These are phyloP conservation scores for Halophytophthora batemanensis DNA, from an alignment of 352 stramenopile genomes.

Conservation along the genomic window DNA sequence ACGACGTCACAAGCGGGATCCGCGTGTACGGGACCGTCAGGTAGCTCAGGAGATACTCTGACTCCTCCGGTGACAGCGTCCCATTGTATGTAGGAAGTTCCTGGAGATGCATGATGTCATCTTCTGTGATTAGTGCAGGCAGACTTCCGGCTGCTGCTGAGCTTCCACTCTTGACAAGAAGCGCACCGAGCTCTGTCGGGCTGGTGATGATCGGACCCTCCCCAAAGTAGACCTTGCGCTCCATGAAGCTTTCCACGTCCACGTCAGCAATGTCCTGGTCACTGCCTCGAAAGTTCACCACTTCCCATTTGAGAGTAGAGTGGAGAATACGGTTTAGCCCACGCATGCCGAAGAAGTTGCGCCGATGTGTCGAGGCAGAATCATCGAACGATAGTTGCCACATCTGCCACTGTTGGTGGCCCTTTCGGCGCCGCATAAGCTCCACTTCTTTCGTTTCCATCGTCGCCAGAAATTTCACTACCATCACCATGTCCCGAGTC, in stretches of 20 bases:
- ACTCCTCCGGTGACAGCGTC: constrained; percentile 95
- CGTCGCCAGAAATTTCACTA: constrained; percentile 86
- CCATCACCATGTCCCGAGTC: constrained; percentile 74
- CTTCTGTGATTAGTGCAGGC: constrained; percentile 83
- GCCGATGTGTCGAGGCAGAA: constrained; percentile 56
- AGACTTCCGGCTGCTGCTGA: constrained; percentile 28
- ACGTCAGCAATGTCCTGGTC: constrained; percentile 89
- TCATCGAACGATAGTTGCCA: constrained; percentile 91
- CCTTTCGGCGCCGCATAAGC: constrained; percentile 76
- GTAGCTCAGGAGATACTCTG: constrained; percentile 98
- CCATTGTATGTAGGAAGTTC: constrained; percentile 96
- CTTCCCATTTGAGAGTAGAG: constrained; percentile 77
- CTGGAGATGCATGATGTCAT: constrained; percentile 97
- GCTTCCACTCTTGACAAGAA: constrained; percentile 56
- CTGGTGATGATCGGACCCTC: constrained; percentile 83
- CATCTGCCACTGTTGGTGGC: constrained; percentile 79
- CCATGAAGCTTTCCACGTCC: constrained; percentile 85
- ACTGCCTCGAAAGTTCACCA: constrained; percentile 82
- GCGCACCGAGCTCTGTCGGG: constrained; percentile 56
- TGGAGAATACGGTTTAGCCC: constrained; percentile 66
- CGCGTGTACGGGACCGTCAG: constrained; percentile 98
- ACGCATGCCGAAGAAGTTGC: constrained; percentile 79
- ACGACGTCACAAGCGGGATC: constrained; percentile 97
- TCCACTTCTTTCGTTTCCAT: constrained; percentile 91
- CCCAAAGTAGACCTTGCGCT: constrained; percentile 86